Evolutionary conservation across 495 filamentous ascomycete species (phyloP), one percentile per base, ranked within the genome.

Genomic region (Talaromyces ruber): DNA sequence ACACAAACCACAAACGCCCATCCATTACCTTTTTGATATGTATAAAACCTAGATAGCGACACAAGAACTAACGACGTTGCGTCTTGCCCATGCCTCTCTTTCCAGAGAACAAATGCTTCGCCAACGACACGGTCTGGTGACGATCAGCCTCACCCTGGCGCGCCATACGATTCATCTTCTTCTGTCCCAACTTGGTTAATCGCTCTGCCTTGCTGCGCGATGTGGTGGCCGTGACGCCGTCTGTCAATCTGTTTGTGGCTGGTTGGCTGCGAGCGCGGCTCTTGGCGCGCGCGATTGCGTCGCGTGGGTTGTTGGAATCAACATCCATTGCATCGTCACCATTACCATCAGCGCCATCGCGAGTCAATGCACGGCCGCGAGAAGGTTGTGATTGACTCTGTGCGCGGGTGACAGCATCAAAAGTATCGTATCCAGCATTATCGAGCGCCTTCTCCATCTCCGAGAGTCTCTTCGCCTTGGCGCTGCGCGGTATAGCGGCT

Each of bases 131-230:
- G 60, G 87, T 86, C 57, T 87, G 88, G 77, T 98, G 95, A 71
- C 94, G 83, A 84, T 98, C 94, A 39, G 92, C 92, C 80, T 98
- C 94, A 77, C 94, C 94, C 81, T 90, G 86, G 71, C 93, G 86
- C 50, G 94, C 94, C 89, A 95, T 93, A 63, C 93, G 82, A 79
- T 98, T 98, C 92, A 95, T 97, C 86, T 91, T 91, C 83, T 92
- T 91, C 86, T 98, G 94, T 65, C 87, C 82, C 69, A 98, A 74
- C 82, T 97, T 98, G 66, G 82, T 80, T 70, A 92, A 74, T 67
- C 86, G 86, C 72, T 97, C 95, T 18, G 89, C 92, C 81, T 92
- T 92, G 25, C 77, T 83, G 63, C 91, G 82, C 30, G 82, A 78
- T 45, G 70, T 72, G 43, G 70, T 68, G 64, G 73, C 69, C 21